Evolutionary conservation across 2,329 filamentous ascomycete species (phyloP), one percentile per base, ranked within the genome.

Genomic region (Chaetomiaceae sp.): DNA sequence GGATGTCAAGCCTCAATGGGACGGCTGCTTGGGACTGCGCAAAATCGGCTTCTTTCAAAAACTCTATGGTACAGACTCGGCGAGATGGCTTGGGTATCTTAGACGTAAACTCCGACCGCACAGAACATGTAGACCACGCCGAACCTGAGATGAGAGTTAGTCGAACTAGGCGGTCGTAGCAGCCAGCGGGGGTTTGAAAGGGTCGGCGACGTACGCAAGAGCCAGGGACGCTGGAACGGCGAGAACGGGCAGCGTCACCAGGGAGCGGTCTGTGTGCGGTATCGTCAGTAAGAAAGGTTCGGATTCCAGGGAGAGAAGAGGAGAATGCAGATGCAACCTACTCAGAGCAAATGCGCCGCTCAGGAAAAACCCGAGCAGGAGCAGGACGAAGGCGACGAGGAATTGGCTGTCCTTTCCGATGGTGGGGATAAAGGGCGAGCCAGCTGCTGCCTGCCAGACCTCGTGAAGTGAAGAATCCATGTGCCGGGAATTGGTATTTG

Each of bases 81-180:
- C 54, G 50, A 49, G 47, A 45, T 48, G 46, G 49, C 69, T 51
- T 31, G 58, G 73, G 71, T 75, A 73, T 81, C 68, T 76, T 82
- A 99, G 70, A 99, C 89, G 83, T 99, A 97, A 66, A 99, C 93
- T 68, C 93, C 93, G 68, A 93, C 93, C 54, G 91, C 93, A 73
- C 93, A 99, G 73, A 99, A 97, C 86, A 96, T 96, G 73, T 93
- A 96, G 40, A 99, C 90, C 44, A 92, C 86, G 62, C 93, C 93
- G 70, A 96, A 87, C 44, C 92, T 96, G 65, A 2, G 25, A 10
- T 27, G 6, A n/a, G n/a, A n/a, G 25, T 27, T 27, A 7, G 25
- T 27, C n/a, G n/a, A n/a, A n/a, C n/a, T n/a, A n/a, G n/a, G n/a
- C n/a, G n/a, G n/a, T n/a, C n/a, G n/a, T n/a, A n/a, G n/a, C n/a